Evolutionary conservation across 2,329 filamentous ascomycete species (phyloP).

Genomic region (Capronia americana): DNA sequence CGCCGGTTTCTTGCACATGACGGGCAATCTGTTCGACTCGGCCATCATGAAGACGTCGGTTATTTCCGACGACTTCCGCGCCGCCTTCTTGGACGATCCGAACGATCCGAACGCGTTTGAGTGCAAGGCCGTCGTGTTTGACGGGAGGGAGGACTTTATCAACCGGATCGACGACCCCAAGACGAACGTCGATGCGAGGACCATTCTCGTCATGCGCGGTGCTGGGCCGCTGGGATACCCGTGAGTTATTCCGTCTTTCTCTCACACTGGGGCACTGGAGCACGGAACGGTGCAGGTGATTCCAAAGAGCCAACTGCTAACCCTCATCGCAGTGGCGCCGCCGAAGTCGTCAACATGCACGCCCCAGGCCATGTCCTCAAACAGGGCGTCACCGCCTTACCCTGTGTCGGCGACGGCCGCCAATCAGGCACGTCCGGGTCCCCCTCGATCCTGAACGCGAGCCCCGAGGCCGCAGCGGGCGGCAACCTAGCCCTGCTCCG

Average conservation of each 20-base stretch:
- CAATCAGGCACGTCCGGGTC: conserved; percentile 63
- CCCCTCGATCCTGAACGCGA: conserved; percentile 63
- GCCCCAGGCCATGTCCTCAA: conserved; percentile 54
- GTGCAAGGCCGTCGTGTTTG: conserved; percentile 56
- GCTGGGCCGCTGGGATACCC: conserved; percentile 59
- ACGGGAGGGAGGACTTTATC: conserved; percentile 59
- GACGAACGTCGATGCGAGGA: conserved; percentile 49
- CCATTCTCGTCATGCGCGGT: conserved; percentile 59
- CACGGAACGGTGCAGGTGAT: no score
- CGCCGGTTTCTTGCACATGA: conserved; percentile 60
- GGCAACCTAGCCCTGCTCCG: conserved; percentile 60
- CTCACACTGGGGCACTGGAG: no score
- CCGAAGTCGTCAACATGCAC: conserved; percentile 62
- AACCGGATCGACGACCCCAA: conserved; percentile 51
- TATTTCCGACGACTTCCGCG: conserved; percentile 55
- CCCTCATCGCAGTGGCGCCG: conserved; percentile 47
- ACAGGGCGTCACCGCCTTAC: conserved; percentile 55
- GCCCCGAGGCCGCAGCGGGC: conserved; percentile 61
- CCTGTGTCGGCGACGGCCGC: conserved; percentile 62
- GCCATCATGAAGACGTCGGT: conserved; percentile 62
- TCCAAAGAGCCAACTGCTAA: neutral
- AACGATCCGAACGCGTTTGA: conserved; percentile 58
- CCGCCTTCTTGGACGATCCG: conserved; percentile 55
- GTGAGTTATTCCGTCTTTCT: neutral
- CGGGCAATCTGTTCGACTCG: conserved; percentile 57